Base-by-base conservation (phyloP, 176 grass and related monocot genomes). In the Juncus inflexus region DNA sequence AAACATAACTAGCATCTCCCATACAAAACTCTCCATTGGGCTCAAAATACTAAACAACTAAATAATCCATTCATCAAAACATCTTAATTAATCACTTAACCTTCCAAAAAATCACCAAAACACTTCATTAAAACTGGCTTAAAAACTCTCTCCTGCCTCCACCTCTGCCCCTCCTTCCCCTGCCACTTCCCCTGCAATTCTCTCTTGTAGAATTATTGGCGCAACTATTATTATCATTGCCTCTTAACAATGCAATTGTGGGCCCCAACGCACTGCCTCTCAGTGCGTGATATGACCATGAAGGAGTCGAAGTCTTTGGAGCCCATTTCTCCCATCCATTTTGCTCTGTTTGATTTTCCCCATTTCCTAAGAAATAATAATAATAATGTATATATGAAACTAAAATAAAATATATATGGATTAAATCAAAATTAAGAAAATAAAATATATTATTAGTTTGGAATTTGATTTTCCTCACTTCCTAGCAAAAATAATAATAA, bases 241-340 rank as follows among this genome's bases (percentile, higher is more conserved):
- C 79, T 77, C 94, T 80, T 63, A 92, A 62, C 37, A 81, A 50
- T 36, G 88, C 85, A 37, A 89, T 36, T 6, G 94, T 91, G 4
- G 94, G 94, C 7, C 94, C 88, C 49, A 97, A 63, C 15, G 94
- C 94, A 7, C 67, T 89, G 65, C 87, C 81, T 67, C 94, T 84
- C 42, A 89, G 61, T 6, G 67, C 82, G 61, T 82, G 81, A 43
- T 89, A 86, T 61, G 92, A 91, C 82, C 92, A 89, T 47, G 87
- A 81, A 38, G 84, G 78, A 9, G 79, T 83, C 28, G 77, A 79
- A 3, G 58, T 74, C 15, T 83, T 87, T 76, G 67, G 81, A 35
- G 50, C 78, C 84, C 77, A 90, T 9, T 52, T 37, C 59, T 56
- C 82, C 82, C 87, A 87, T 35, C 84, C 84, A 75, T 89, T 84